Conservation (phyloP, 768 basidiomycete genomes). For the Chalciporus piperatus region DNA sequence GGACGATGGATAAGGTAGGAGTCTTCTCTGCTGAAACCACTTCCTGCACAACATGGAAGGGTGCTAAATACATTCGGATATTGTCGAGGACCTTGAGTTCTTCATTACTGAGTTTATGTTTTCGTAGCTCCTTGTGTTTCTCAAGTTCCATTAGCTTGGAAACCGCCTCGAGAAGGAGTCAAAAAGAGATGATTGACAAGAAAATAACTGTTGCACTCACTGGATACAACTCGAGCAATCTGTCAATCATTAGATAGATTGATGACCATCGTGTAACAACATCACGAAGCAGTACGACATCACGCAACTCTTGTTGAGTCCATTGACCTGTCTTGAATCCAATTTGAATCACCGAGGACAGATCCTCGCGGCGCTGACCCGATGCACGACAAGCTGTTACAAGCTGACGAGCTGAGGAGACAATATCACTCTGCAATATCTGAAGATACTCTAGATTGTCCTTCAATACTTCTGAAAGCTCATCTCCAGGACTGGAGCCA, state of each 20-base stretch:
- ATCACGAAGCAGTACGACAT: constrained; percentile 22
- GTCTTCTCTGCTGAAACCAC: not conserved
- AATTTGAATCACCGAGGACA: not conserved
- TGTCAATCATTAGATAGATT: constrained; percentile 35
- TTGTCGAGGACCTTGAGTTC: not conserved
- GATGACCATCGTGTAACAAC: constrained; percentile 39
- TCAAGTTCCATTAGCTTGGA: not conserved
- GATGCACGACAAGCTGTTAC: not conserved
- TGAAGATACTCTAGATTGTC: not conserved
- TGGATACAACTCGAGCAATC: constrained; percentile 27
- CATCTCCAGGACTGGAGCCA: not conserved
- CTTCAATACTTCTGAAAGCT: not conserved
- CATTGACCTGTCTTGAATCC: constrained; percentile 4
- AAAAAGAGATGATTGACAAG: not conserved
- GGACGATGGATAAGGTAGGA: not conserved
- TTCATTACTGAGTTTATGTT: not conserved
- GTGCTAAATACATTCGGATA: not conserved
- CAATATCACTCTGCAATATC: not conserved
- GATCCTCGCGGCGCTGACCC: not conserved
- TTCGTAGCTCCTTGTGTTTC: not conserved
- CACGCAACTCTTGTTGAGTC: not conserved
- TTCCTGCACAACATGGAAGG: not conserved
- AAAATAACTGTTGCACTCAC: constrained; percentile 19
- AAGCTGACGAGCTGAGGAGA: not conserved
- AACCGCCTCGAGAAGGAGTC: constrained; percentile 9